Conservation (phyloP, 805 yeast species). For the Myxozyma geophila region DNA sequence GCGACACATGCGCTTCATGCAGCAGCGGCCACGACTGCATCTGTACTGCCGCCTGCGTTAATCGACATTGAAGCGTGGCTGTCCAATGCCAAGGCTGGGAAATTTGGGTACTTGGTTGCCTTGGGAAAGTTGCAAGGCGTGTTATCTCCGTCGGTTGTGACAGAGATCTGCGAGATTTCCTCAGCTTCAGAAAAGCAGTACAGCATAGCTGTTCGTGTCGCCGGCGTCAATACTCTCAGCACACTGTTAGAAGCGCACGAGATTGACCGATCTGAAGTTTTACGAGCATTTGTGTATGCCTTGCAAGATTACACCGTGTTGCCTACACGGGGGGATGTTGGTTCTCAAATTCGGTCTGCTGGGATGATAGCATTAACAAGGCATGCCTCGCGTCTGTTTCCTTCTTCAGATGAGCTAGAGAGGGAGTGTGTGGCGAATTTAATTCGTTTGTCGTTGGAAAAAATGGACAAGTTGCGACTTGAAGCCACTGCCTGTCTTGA, state of each 20-base stretch:
- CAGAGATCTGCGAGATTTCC: slow-evolving; percentile 10
- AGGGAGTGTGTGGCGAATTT: slow-evolving; percentile 41
- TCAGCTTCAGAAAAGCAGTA: slow-evolving; percentile 3
- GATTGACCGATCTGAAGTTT: neutral
- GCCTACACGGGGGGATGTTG: slow-evolving; percentile 84
- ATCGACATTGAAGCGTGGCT: slow-evolving; percentile 11
- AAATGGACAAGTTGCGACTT: slow-evolving; percentile 58
- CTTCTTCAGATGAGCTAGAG: slow-evolving; percentile 11
- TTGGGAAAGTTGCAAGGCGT: neutral
- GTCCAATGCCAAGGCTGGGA: slow-evolving; percentile 14
- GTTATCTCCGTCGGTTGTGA: neutral
- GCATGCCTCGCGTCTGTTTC: slow-evolving; percentile 36
- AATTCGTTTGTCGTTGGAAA: slow-evolving; percentile 65
- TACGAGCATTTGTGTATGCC: slow-evolving; percentile 38
- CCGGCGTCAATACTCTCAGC: slow-evolving; percentile 10
- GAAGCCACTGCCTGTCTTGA: slow-evolving; percentile 50
- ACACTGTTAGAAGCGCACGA: neutral
- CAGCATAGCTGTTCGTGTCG: slow-evolving; percentile 11
- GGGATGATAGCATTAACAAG: slow-evolving; percentile 50
- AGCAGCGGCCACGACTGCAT: slow-evolving; percentile 9
- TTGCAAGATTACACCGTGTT: slow-evolving; percentile 80
- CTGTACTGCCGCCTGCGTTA: slow-evolving; percentile 2
- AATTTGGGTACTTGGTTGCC: slow-evolving; percentile 23
- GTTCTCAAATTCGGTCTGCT: slow-evolving; percentile 67
- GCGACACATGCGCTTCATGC: slow-evolving; percentile 2